Percentiles rank a stretch among this genome's conserved stretches.
These are phyloP conservation scores for Crithidia fasciculata DNA, from an alignment of 208 protist genomes.

Conservation along the genomic window DNA sequence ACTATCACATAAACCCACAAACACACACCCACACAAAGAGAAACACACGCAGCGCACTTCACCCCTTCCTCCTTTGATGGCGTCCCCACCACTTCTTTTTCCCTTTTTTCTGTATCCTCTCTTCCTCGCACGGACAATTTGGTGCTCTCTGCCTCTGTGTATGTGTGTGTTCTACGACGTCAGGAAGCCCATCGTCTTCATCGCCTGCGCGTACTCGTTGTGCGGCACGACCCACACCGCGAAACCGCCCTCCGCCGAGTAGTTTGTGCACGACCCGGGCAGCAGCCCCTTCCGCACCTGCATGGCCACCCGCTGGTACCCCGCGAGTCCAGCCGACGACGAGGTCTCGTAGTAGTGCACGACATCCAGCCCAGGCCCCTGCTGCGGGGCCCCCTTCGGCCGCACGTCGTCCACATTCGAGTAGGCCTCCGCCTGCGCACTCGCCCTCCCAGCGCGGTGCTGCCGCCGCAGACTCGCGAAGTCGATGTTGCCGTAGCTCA, in stretches of 20 bases:
- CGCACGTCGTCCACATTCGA: slow-evolving; percentile 36
- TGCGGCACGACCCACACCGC: slow-evolving; percentile 41
- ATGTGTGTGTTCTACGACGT: neutral
- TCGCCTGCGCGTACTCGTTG: slow-evolving; percentile 20
- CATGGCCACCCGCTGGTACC: slow-evolving; percentile 36
- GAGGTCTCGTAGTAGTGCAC: slow-evolving; percentile 48
- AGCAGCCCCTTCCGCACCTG: slow-evolving; percentile 32
- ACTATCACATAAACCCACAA: no score
- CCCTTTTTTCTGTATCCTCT: neutral
- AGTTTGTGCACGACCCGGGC: slow-evolving; percentile 36
- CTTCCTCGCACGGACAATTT: neutral
- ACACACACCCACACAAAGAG: no score
- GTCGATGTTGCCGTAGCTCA: slow-evolving; percentile 38
- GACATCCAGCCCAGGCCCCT: slow-evolving; percentile 34
- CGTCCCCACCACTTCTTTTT: neutral
- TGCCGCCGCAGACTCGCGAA: slow-evolving; percentile 23
- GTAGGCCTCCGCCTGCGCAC: neutral
- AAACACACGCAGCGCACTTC: no score
- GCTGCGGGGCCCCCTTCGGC: neutral
- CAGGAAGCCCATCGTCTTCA: slow-evolving; percentile 23
- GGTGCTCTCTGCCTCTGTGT: neutral
- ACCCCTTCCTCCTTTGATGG: neutral
- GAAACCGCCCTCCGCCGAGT: slow-evolving; percentile 35
- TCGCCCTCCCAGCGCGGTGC: neutral
- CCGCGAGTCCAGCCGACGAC: slow-evolving; percentile 29